A percentile compares a stretch with the other conserved stretches of the same genome.
Conservation (phyloP, 495 filamentous ascomycete genomes). For the Aspergillus coremiiformis region DNA sequence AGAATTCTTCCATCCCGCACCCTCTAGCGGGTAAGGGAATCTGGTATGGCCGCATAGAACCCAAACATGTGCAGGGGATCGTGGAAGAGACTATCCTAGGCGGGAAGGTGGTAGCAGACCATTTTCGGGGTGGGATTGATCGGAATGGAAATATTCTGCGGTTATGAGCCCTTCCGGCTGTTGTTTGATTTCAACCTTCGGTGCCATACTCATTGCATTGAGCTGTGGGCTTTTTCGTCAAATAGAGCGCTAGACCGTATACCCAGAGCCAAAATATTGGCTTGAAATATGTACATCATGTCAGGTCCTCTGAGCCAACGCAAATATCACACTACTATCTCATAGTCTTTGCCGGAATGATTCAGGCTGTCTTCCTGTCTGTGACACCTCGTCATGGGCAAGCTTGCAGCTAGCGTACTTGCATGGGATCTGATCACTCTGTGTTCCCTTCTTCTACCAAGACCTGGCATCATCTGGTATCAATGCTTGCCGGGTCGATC, state of each 20-base stretch:
- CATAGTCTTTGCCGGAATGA: no score
- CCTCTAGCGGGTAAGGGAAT: constrained; percentile 73
- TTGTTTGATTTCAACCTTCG: not conserved
- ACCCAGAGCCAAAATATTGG: not conserved
- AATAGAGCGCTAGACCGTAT: not conserved
- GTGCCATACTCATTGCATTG: not conserved
- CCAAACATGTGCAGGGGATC: constrained; percentile 79
- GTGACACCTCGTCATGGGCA: no score
- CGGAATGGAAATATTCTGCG: constrained; percentile 32
- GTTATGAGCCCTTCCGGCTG: constrained; percentile 14
- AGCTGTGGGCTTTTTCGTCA: not conserved
- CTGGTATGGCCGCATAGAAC: constrained; percentile 89
- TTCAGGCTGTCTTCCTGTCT: no score
- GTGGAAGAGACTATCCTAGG: constrained; percentile 69
- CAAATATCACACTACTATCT: no score
- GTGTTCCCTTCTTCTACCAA: no score
- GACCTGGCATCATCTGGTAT: no score
- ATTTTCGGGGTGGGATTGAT: constrained; percentile 52
- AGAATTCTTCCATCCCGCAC: constrained; percentile 20
- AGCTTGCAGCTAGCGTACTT: no score
- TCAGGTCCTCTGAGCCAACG: no score
- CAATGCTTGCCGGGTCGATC: no score
- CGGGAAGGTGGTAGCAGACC: constrained; percentile 66
- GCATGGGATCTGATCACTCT: no score
- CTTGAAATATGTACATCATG: not conserved